These are phyloP conservation scores for Alternaria incomplexa DNA, from an alignment of 2,329 filamentous ascomycete species.

Conservation along the genomic window DNA sequence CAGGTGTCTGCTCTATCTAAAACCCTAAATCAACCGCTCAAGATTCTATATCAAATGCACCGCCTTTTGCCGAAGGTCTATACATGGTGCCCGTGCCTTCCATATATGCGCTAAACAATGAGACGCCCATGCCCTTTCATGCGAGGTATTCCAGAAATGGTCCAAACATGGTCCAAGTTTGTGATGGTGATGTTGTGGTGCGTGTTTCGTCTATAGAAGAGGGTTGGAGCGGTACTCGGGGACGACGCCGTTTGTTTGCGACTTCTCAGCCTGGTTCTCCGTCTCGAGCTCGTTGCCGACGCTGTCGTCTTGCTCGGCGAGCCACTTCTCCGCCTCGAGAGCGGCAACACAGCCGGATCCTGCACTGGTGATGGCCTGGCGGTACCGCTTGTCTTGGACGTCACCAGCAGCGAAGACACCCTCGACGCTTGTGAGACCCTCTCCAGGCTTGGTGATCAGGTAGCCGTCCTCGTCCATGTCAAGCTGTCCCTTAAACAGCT, in stretches of 20 bases:
- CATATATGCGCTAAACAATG: constrained; percentile 13
- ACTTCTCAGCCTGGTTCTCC: constrained; percentile 58
- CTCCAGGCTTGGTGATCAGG: constrained; percentile 86
- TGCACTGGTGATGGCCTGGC: constrained; percentile 96
- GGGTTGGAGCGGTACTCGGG: constrained; percentile 70
- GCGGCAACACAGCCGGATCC: constrained; percentile 95
- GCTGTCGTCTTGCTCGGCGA: constrained; percentile 74
- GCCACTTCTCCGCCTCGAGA: constrained; percentile 92
- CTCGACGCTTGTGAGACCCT: constrained; percentile 83
- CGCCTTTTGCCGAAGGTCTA: constrained; percentile 17
- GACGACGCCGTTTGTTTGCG: constrained; percentile 60
- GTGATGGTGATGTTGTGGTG: neutral
- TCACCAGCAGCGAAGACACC: constrained; percentile 97
- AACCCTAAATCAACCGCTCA: constrained; percentile 9
- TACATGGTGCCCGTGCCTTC: constrained; percentile 6
- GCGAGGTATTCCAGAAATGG: constrained; percentile 11
- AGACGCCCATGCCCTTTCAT: constrained; percentile 18
- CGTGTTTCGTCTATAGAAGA: constrained; percentile 55
- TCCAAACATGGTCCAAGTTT: constrained; percentile 2
- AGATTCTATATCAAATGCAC: constrained; percentile 30
- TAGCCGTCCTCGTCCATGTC: constrained; percentile 91
- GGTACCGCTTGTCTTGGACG: constrained; percentile 97
- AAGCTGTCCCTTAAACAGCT: constrained; percentile 88
- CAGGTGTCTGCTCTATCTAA: constrained; percentile 16
- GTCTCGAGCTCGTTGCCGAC: constrained; percentile 55